Evolutionary conservation across 2,329 filamentous ascomycete species (phyloP).

Genomic region (Zasmidium angulare): DNA sequence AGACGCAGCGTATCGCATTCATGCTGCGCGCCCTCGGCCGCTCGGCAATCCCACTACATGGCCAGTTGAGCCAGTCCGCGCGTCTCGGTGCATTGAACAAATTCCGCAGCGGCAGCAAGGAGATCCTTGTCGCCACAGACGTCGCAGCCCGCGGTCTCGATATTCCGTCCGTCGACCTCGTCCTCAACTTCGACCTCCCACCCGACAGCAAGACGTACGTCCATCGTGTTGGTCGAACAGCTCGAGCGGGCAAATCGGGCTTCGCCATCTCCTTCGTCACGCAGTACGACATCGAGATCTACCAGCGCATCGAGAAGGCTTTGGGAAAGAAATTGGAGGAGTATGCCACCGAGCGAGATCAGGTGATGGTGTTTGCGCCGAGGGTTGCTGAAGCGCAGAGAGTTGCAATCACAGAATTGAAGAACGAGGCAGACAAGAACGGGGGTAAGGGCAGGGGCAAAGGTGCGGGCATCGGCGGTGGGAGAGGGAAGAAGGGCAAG

Average conservation of each 20-base stretch:
- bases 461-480: slow-evolving; percentile 49
- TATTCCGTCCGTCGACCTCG: slow-evolving; percentile 85
- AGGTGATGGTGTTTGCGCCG: slow-evolving; percentile 77
- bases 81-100: slow-evolving; percentile 87
- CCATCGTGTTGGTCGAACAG: slow-evolving; percentile 84
- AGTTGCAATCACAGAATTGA: slow-evolving; percentile 77
- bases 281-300: slow-evolving; percentile 84
- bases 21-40: slow-evolving; percentile 82
- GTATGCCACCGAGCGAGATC: slow-evolving; percentile 71
- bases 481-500: slow-evolving; percentile 55
- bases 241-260: slow-evolving; percentile 80
- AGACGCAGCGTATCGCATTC: slow-evolving; percentile 82
- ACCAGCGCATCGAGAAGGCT: slow-evolving; percentile 76
- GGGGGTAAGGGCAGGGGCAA: slow-evolving; percentile 51
- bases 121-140: slow-evolving; percentile 89
- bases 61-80: slow-evolving; percentile 82
- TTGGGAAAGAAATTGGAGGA: slow-evolving; percentile 74
- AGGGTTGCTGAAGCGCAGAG: slow-evolving; percentile 82
- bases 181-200: slow-evolving; percentile 83
- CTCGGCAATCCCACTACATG: slow-evolving; percentile 87
- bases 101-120: slow-evolving; percentile 75
- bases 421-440: slow-evolving; percentile 69
- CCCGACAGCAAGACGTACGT: slow-evolving; percentile 88
- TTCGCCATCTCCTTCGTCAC: slow-evolving; percentile 79
- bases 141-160: slow-evolving; percentile 92